Evolutionary conservation across 257 asterid species (phyloP), one percentile per base, ranked within the genome.

Genomic region (Jacaranda copaia): DNA sequence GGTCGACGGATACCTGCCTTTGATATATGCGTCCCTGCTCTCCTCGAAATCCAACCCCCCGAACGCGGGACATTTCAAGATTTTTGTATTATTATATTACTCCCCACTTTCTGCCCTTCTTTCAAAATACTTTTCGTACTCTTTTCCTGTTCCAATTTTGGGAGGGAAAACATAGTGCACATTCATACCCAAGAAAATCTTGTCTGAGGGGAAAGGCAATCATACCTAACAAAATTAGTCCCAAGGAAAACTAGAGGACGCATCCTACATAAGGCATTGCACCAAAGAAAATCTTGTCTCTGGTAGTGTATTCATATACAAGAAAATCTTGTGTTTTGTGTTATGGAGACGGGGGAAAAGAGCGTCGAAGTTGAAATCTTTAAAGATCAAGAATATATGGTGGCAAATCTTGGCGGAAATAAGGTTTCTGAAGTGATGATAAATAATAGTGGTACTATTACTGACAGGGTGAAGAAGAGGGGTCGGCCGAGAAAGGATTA

Each of bases 391-490:
- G 75, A 53, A n/a, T 19, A 39, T 3, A 36, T 52, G 75, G 75
- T 39, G 42, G 76, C 56, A 39, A 56, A 18, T 56, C 11, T 16
- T 18, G 35, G 61, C 32, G 61, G 35, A 56, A 18, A 3, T 18
- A 42, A 11, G 19, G 67, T 43, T 1, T 10, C 46, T 0, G 52
- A 59, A 20, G 64, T 13, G 52, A 61, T 45, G 55, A 2, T 0
- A 20, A 14, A 16, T 11, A 8, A 6, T 20, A 67, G n/a, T 42
- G 68, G 45, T 55, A 56, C 80, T 3, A 20, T 65, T 40, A 13
- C 70, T 45, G 76, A 58, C 43, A 45, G n/a, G 4, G 38, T 43
- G 68, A 18, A 57, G 57, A 52, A 25, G 74, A 53, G 74, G 51
- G 53, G 8, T 15, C 49, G 18, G 70, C 66, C 19, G 1, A 19